Percentiles rank a stretch among this genome's conserved stretches.
phyloP scores from a whole-genome alignment of 140 eudicot species.

The Oenanthe javanica region DNA sequence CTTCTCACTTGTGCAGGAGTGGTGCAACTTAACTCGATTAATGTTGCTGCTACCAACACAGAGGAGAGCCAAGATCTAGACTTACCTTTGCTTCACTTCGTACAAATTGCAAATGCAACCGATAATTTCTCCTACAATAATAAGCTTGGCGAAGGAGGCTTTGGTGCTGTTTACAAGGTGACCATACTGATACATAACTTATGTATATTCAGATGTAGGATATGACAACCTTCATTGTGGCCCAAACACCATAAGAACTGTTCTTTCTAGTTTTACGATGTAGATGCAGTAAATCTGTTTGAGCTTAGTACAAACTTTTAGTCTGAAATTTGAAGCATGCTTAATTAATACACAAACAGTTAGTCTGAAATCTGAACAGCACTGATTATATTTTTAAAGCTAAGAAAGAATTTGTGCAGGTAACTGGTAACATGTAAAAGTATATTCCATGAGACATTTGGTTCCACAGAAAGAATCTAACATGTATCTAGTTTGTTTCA shows the following conservation, averaged over 20 bases:
- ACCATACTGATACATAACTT: background rate
- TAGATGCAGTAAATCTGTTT: background rate
- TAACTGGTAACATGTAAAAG: background rate
- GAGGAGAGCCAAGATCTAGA: slow-evolving; percentile 31
- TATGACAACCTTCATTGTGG: background rate
- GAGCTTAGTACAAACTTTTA: background rate
- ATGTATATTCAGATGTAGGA: background rate
- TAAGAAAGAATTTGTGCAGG: background rate
- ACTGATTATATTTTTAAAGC: background rate
- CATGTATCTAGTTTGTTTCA: background rate
- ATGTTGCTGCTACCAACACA: background rate
- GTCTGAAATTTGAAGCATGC: background rate
- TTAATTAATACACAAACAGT: background rate
- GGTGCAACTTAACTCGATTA: background rate
- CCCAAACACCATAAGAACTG: background rate
- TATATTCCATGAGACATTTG: background rate
- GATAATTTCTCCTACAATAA: slow-evolving; percentile 33
- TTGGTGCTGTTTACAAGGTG: slow-evolving; percentile 60
- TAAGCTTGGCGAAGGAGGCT: slow-evolving; percentile 56
- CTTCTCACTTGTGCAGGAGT: slow-evolving; percentile 5
- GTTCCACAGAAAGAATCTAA: background rate
- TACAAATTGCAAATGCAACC: slow-evolving; percentile 27
- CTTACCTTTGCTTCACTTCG: slow-evolving; percentile 27
- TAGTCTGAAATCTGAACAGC: background rate
- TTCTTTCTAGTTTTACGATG: background rate